Base-by-base conservation (phyloP, 768 basidiomycete species). In the Mrakia blollopis region DNA sequence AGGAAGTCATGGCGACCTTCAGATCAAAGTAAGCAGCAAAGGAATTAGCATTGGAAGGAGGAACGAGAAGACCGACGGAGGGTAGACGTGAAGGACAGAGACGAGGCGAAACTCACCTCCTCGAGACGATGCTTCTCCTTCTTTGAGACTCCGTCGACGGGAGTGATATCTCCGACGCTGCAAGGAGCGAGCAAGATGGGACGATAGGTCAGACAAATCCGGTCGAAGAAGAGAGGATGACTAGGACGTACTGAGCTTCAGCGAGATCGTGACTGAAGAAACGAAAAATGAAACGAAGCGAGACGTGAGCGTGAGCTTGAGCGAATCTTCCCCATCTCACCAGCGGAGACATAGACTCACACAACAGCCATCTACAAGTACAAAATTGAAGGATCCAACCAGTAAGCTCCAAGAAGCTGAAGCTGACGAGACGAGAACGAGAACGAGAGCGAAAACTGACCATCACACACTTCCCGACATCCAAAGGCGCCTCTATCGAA, bases 91-190 rank as follows among this genome's bases (percentile, higher is more conserved):
- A 44, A 35, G 35, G 37, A 13, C 18, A 28, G 32, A 47, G 5
- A 18, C 23, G 9, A n/a, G 37, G 10, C n/a, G n/a, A 50, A 69
- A 39, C 88, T 39, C 47, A 91, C 92, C 52, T 87, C 85, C 85
- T 96, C 94, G 18, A 92, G 86, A 13, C 87, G 85, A 57, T 86
- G 87, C 84, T 99, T 99, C 81, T 92, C 91, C 2, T 86, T 86
- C 80, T 92, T 92, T 0, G 91, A 83, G 21, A 99, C 90, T 0
- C 92, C 91, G 82, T 98, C 94, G 30, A 89, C 87, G 0, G 96
- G 96, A 0, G 94, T 87, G 77, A 98, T 98, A 81, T 98, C 96
- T 7, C 96, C 96, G 8, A 98, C 96, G 90, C 81, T 70, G 44
- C n/a, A 6, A 28, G 50, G 57, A 3, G 0, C 32, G 54, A 63